phyloP scores from a whole-genome alignment of 1,139 yeast species.

The Candida sp. region DNA sequence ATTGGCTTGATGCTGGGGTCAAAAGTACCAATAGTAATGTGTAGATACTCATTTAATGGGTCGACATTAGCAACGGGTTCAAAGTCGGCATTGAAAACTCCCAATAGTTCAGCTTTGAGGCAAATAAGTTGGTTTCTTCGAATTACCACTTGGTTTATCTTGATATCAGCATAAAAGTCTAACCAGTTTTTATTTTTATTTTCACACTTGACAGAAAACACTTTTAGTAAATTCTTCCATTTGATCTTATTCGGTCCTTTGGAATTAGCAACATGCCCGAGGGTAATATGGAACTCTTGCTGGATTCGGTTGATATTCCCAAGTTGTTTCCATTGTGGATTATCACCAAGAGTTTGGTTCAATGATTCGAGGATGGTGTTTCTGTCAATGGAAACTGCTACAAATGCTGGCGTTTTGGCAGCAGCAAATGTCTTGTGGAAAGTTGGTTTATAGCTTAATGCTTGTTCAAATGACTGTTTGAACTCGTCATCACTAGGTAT shows the following conservation, averaged over 20 bases:
- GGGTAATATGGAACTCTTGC: conserved; percentile 69
- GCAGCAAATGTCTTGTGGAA: conserved; percentile 33
- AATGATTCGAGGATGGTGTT: conserved; percentile 6
- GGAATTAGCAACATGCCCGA: conserved; percentile 51
- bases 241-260: conserved; percentile 19
- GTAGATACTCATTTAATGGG: conserved; percentile 50
- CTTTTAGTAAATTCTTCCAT: conserved; percentile 19
- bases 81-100: conserved; percentile 18
- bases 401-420: conserved; percentile 18
- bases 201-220: conserved; percentile 10
- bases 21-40: conserved; percentile 74
- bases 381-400: conserved; percentile 22
- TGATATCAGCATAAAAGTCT: conserved; percentile 32
- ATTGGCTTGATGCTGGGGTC: conserved; percentile 44
- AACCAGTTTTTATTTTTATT: conserved; percentile 9
- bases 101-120: conserved; percentile 43
- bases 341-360: conserved; percentile 9
- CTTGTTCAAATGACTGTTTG: conserved; percentile 40
- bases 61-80: conserved; percentile 17
- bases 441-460: conserved; percentile 52
- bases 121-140: conserved; percentile 51
- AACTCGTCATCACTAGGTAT: conserved; percentile 43
- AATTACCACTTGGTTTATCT: conserved; percentile 46
- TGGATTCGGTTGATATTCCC: conserved; percentile 42
- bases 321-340: conserved; percentile 25